Base-by-base conservation (phyloP, 2,329 filamentous ascomycete species). In the Fusarium sp. region DNA sequence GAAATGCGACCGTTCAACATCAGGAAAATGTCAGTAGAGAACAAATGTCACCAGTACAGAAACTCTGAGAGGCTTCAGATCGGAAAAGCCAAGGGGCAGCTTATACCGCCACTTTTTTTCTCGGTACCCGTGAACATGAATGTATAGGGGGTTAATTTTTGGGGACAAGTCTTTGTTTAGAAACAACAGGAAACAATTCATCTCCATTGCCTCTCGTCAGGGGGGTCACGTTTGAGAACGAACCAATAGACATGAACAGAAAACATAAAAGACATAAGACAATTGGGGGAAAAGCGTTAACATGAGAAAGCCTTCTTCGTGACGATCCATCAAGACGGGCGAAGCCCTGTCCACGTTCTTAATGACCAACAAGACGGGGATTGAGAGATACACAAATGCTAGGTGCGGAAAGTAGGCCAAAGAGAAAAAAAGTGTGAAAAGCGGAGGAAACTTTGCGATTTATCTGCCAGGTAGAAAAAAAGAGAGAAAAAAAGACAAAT, bases 261-360 rank as follows among this genome's bases (percentile, higher is more conserved):
- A 74, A 70, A 75, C 56, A 72, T 60, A 73, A 74, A 67, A 66
- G 74, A 76, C 63, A 72, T 73, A 47, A 66, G 51, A 58, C 58
- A 70, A 73, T 61, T 61, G 61, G 52, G 42, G 36, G 63, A 71
- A 54, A 60, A 63, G 64, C 41, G 41, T 42, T 69, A 74, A 77
- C 70, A 73, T 70, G 68, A 72, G 75, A 77, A 76, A 78, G 76
- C 78, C 80, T 77, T 81, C 45, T 59, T 77, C 77, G 78, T 79
- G 73, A 64, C 68, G 75, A 79, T 75, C 79, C 73, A 76, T 76
- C 75, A 63, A 73, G 65, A 72, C 57, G 59, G 58, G 70, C 31
- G 36, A 63, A 60, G 66, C 57, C 66, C 57, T 64, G 61, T 66
- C 61, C 63, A 61, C 63, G 56, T 62, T 75, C 73, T 77, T 52